Percentiles rank a stretch among this genome's conserved stretches.
phyloP scores from a whole-genome alignment of 352 stramenopile genomes.

The Globisporangium cystogenes region DNA sequence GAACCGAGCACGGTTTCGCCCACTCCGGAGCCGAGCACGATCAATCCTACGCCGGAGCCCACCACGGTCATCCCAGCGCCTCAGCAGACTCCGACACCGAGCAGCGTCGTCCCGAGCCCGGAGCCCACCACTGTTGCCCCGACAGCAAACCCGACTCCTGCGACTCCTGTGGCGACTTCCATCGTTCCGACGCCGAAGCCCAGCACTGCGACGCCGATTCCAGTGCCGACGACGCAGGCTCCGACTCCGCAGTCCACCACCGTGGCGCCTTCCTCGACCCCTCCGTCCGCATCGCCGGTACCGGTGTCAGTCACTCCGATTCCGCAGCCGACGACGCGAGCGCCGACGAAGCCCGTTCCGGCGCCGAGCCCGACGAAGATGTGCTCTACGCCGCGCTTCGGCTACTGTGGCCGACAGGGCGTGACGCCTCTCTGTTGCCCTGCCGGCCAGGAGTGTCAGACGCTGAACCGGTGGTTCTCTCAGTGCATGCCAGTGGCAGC shows the following conservation, averaged over 20 bases:
- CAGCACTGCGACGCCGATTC: neutral
- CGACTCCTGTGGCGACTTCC: neutral
- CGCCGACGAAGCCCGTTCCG: neutral
- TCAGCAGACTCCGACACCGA: neutral
- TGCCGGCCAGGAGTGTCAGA: conserved; percentile 1
- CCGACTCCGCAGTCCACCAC: neutral
- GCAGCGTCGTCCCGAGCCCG: neutral
- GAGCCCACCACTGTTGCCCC: neutral
- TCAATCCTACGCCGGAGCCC: neutral
- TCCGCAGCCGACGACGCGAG: neutral
- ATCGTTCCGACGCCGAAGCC: neutral
- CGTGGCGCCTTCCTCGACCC: neutral
- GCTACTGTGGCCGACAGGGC: conserved; percentile 7
- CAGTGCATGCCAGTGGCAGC: conserved; percentile 1
- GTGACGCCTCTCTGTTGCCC: conserved; percentile 3
- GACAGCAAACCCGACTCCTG: neutral
- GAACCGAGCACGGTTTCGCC: neutral
- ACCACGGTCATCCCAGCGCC: neutral
- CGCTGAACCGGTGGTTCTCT: conserved; percentile 9
- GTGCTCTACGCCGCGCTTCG: conserved; percentile 8
- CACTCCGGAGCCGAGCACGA: neutral
- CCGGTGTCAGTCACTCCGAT: neutral
- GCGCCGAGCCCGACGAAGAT: conserved; percentile 1
- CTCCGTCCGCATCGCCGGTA: too few species aligned
- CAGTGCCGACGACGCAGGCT: neutral